Evolutionary conservation across 495 filamentous ascomycete species (phyloP).

Genomic region (Articulospora tetracladia): DNA sequence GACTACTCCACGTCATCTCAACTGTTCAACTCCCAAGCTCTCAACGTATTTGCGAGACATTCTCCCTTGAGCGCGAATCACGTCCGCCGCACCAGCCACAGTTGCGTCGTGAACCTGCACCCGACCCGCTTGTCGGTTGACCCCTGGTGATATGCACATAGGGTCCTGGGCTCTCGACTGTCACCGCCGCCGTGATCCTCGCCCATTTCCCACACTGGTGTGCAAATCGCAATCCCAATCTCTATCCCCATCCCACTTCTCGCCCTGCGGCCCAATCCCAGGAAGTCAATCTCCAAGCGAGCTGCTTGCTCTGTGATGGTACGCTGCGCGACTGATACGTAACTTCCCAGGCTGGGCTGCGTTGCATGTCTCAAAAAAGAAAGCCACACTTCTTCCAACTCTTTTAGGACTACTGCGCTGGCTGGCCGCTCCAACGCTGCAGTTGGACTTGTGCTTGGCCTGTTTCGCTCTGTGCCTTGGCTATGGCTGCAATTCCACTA

Average conservation of each 20-base stretch:
- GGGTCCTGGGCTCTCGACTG: neutral
- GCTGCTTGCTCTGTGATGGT: neutral
- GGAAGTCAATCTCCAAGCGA: neutral
- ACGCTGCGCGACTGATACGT: neutral
- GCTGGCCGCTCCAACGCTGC: no score
- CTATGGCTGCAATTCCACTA: neutral
- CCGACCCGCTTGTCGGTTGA: neutral
- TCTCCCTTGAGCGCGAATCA: no score
- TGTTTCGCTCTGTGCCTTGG: neutral
- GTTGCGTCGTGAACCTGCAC: neutral
- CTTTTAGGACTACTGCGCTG: neutral
- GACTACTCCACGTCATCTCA: no score
- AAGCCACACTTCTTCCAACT: neutral
- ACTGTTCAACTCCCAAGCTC: no score
- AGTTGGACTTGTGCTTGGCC: neutral
- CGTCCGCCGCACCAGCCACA: neutral
- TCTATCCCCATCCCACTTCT: neutral
- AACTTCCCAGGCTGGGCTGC: neutral
- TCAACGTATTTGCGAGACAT: no score
- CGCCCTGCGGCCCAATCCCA: neutral
- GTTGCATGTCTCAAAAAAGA: neutral
- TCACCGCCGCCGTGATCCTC: neutral
- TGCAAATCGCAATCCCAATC: no score
- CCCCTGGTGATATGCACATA: neutral
- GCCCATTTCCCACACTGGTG: neutral